Conservation (phyloP, 1,139 yeast genomes). For the Maudiozyma humilis region DNA sequence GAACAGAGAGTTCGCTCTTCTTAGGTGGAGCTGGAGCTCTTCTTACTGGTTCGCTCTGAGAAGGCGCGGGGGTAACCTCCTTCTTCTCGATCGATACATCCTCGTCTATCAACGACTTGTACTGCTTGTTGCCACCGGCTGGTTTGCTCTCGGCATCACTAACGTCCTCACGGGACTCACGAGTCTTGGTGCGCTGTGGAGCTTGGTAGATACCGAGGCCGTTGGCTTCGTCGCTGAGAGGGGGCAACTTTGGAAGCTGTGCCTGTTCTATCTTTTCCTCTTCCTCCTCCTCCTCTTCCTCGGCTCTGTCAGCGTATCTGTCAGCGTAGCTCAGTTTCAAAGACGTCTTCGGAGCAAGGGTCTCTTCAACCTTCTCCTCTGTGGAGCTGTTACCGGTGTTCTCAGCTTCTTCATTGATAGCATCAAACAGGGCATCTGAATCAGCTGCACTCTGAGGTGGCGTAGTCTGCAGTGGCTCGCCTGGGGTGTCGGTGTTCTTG, state of each 20-base stretch:
- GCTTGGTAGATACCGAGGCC: conserved; percentile 26
- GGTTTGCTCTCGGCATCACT: not conserved
- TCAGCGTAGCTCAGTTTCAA: conserved; percentile 27
- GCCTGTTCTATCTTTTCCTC: conserved; percentile 12
- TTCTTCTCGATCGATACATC: not conserved
- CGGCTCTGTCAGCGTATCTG: conserved; percentile 15
- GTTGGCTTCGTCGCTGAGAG: conserved; percentile 31
- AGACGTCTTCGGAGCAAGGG: conserved; percentile 5
- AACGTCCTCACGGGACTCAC: not conserved
- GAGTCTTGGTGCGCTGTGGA: not conserved
- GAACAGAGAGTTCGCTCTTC: conserved; percentile 7
- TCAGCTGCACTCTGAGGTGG: conserved; percentile 19
- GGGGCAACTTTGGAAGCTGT: conserved; percentile 32
- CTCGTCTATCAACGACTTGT: conserved; percentile 9
- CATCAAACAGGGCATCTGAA: conserved; percentile 27
- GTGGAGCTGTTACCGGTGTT: conserved; percentile 24
- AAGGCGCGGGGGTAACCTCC: not conserved
- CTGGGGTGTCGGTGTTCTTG: conserved; percentile 28
- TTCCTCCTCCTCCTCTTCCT: conserved; percentile 5
- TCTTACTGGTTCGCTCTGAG: conserved; percentile 1
- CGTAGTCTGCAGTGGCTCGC: conserved; percentile 11
- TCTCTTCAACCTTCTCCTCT: conserved; percentile 15
- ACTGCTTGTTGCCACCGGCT: conserved; percentile 3
- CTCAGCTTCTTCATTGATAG: conserved; percentile 30
- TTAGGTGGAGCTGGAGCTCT: conserved; percentile 1